These are phyloP conservation scores for Tetrapisispora taiwanensis DNA, from an alignment of 805 yeast species.

Conservation along the genomic window DNA sequence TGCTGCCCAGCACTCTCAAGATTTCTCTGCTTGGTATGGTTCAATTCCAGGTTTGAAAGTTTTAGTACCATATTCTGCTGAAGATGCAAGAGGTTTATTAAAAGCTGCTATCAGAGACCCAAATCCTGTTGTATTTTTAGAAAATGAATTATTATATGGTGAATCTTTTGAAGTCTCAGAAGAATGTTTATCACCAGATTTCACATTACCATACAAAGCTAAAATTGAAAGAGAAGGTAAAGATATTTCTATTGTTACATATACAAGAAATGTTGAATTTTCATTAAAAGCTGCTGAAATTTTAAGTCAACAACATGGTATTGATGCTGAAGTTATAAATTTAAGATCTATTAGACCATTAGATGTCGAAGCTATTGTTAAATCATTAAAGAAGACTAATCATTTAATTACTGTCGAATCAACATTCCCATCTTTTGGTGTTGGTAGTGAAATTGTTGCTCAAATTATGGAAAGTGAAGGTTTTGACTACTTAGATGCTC, in stretches of 20 bases:
- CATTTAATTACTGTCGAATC: slow-evolving; percentile 94
- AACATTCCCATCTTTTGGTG: slow-evolving; percentile 97
- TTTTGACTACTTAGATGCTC: slow-evolving; percentile 96
- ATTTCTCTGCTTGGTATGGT: slow-evolving; percentile 96
- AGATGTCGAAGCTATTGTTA: slow-evolving; percentile 77
- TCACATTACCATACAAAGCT: slow-evolving; percentile 85
- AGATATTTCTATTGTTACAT: slow-evolving; percentile 82
- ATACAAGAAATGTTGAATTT: slow-evolving; percentile 81
- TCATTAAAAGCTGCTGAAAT: slow-evolving; percentile 84
- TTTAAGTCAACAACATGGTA: slow-evolving; percentile 75
- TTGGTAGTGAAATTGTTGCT: slow-evolving; percentile 96
- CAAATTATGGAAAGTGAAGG: slow-evolving; percentile 98
- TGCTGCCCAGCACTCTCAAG: slow-evolving; percentile 98
- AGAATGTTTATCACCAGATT: slow-evolving; percentile 82
- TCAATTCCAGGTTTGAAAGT: slow-evolving; percentile 97
- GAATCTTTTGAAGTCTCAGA: slow-evolving; percentile 82
- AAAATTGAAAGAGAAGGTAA: slow-evolving; percentile 89
- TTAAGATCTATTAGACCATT: slow-evolving; percentile 95
- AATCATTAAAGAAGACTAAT: slow-evolving; percentile 91
- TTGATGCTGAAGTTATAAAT: slow-evolving; percentile 88
- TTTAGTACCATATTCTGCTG: slow-evolving; percentile 88
- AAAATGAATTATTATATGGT: slow-evolving; percentile 91
- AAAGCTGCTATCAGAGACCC: slow-evolving; percentile 98
- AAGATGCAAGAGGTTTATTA: slow-evolving; percentile 89
- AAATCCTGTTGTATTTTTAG: slow-evolving; percentile 91